These are phyloP conservation scores for Wakefieldia striispora DNA, from an alignment of 768 basidiomycete genomes.

Conservation along the genomic window DNA sequence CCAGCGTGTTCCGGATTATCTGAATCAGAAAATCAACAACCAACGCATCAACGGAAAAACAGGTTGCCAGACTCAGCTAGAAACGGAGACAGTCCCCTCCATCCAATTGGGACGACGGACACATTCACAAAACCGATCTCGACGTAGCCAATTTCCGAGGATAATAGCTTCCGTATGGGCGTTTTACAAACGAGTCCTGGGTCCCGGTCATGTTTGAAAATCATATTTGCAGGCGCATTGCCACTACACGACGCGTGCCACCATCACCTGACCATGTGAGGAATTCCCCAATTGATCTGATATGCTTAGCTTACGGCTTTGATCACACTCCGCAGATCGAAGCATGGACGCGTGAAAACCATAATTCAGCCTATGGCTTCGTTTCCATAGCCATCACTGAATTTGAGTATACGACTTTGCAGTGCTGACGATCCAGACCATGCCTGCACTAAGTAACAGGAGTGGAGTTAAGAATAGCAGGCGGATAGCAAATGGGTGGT, in stretches of 20 bases:
- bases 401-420: constrained; percentile 15
- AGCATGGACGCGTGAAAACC: constrained; percentile 7
- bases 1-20: background rate
- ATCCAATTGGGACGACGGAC: too few relatives aligned
- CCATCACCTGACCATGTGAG: background rate
- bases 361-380: background rate
- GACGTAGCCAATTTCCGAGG: constrained; percentile 26
- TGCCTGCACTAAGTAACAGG: too few relatives aligned
- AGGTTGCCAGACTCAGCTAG: background rate
- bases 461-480: too few relatives aligned
- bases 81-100: background rate
- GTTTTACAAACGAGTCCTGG: background rate
- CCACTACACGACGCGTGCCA: too few relatives aligned
- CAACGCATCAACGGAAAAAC: background rate
- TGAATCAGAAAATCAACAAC: background rate
- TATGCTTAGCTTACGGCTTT: too few relatives aligned
- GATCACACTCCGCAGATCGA: constrained; percentile 26
- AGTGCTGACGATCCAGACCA: constrained; percentile 1
- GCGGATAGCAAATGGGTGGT: background rate
- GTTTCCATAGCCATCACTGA: constrained; percentile 29
- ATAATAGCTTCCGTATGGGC: constrained; percentile 4
- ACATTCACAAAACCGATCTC: constrained; percentile 12
- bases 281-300: constrained; percentile 11
- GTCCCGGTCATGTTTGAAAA: constrained; percentile 1
- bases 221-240: background rate